These are phyloP conservation scores for Colletotrichum theobromicola DNA, from an alignment of 2,329 filamentous ascomycete species.

Conservation along the genomic window DNA sequence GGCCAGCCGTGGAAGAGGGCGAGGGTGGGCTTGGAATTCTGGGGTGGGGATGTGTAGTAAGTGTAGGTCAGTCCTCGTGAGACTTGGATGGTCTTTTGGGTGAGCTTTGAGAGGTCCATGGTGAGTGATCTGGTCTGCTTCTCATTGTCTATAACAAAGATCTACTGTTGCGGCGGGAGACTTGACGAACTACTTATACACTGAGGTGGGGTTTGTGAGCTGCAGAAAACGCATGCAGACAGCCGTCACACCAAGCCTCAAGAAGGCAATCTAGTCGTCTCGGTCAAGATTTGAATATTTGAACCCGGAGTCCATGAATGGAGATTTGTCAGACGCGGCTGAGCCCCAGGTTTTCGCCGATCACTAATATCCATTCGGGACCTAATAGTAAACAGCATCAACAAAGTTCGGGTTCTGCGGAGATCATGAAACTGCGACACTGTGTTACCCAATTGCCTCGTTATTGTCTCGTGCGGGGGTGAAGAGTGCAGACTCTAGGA, in stretches of 20 bases:
- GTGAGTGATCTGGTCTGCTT: not conserved
- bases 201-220: not conserved
- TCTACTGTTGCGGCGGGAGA: not conserved
- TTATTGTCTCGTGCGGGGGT: not conserved
- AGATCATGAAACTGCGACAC: not conserved
- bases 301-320: not conserved
- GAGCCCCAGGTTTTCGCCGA: not conserved
- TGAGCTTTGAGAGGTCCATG: constrained; percentile 27
- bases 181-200: not conserved
- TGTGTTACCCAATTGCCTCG: not conserved
- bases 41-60: constrained; percentile 39
- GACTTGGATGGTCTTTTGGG: constrained; percentile 31
- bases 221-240: not conserved
- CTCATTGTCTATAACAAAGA: not conserved
- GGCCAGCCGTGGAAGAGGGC: constrained; percentile 56
- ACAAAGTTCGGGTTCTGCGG: not conserved
- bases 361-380: not conserved
- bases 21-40: constrained; percentile 33
- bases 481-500: not conserved
- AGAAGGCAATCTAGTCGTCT: not conserved
- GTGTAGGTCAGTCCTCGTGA: constrained; percentile 41
- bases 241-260: not conserved
- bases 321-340: not conserved
- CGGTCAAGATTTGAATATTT: not conserved
- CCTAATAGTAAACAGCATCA: not conserved